These are phyloP conservation scores for Balamuthia mandrillaris DNA, from an alignment of 208 protist genomes.

Conservation along the genomic window DNA sequence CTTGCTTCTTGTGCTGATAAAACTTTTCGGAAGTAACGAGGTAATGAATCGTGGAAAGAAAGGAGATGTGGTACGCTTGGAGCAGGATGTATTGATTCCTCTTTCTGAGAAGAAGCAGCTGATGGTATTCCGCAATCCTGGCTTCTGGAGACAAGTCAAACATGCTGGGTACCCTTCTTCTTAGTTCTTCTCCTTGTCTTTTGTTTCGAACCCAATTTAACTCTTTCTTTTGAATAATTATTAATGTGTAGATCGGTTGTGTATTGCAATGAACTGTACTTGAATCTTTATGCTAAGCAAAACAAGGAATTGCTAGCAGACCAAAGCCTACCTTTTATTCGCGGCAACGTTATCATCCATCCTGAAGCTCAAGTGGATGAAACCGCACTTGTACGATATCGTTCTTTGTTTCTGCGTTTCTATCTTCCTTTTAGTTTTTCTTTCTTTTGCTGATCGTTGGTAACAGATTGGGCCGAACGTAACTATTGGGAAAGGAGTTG, in stretches of 20 bases:
- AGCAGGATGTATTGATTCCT: slow-evolving; percentile 44
- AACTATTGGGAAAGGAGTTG: slow-evolving; percentile 56
- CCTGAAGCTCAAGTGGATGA: slow-evolving; percentile 49
- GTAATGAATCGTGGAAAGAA: slow-evolving; percentile 11
- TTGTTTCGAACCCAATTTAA: not conserved
- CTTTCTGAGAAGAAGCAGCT: slow-evolving; percentile 42
- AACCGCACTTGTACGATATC: slow-evolving; percentile 39
- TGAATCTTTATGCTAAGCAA: slow-evolving; percentile 46
- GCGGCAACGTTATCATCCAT: slow-evolving; percentile 64
- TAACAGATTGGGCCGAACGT: slow-evolving; percentile 59
- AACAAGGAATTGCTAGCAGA: slow-evolving; percentile 42
- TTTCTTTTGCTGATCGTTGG: not conserved
- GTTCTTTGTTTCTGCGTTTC: not conserved
- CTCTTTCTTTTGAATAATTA: not conserved
- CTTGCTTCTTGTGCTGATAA: not conserved
- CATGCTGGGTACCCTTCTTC: slow-evolving; percentile 37
- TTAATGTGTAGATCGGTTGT: slow-evolving; percentile 40
- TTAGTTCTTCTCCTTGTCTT: not conserved
- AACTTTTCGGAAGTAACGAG: not conserved
- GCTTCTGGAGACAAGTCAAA: slow-evolving; percentile 63
- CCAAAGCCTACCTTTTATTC: slow-evolving; percentile 40
- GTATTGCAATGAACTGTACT: slow-evolving; percentile 53
- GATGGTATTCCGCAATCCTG: slow-evolving; percentile 15
- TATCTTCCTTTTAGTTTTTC: not conserved
- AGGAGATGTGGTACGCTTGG: slow-evolving; percentile 29